Percentiles rank a stretch among this genome's conserved stretches.
These are phyloP conservation scores for Solanum peruvianum DNA, from an alignment of 257 asterid species.

Conservation along the genomic window DNA sequence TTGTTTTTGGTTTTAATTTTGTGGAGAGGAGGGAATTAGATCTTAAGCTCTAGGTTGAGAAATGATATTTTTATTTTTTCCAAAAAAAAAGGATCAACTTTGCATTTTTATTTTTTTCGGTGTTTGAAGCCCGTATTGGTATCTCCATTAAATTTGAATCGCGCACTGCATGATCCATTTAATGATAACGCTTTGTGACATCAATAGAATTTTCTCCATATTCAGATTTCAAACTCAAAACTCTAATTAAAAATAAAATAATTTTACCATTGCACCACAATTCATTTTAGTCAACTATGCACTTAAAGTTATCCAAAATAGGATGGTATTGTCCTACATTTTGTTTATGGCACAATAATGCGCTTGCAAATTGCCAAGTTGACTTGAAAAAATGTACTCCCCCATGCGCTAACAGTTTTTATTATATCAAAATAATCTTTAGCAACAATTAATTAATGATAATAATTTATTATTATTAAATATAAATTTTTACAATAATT, in stretches of 20 bases:
- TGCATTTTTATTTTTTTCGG: no score
- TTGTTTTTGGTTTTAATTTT: neutral
- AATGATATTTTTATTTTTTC: neutral
- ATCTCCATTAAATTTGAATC: rapidly evolving
- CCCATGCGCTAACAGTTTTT: neutral
- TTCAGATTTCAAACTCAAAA: rapidly evolving
- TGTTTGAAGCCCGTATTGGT: rapidly evolving
- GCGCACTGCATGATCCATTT: rapidly evolving
- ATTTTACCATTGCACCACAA: rapidly evolving
- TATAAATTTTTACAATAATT: no score
- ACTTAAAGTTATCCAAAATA: neutral
- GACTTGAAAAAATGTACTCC: neutral
- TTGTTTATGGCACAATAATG: neutral
- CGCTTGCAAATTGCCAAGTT: neutral
- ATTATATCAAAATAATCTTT: rapidly evolving
- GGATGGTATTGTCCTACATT: neutral
- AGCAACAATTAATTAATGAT: rapidly evolving
- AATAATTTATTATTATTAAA: no score
- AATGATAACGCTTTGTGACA: no score
- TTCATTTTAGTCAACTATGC: neutral
- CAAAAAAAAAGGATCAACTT: neutral
- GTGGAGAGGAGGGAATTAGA: neutral
- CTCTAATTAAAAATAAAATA: no score
- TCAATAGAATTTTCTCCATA: no score
- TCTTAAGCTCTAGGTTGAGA: neutral